A percentile compares a stretch with the other conserved stretches of the same genome.
Conservation (phyloP, 305 asterid species). For the Andrographis paniculata region DNA sequence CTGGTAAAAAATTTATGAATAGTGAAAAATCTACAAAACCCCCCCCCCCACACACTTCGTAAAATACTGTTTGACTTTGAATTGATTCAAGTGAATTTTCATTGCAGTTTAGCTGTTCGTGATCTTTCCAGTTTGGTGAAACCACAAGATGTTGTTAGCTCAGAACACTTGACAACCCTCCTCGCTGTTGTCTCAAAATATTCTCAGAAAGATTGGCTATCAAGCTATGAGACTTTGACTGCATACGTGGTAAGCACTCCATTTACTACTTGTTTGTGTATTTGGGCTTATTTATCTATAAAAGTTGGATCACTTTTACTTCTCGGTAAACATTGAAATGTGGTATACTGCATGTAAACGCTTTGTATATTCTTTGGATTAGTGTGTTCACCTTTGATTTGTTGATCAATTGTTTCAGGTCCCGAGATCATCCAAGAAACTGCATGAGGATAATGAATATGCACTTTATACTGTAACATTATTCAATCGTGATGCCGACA, state of each 20-base stretch:
- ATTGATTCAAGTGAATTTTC: constrained; percentile 19
- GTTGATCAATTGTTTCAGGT: constrained; percentile 54
- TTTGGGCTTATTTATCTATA: neutral
- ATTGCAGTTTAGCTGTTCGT: constrained; percentile 88
- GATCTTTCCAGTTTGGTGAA: constrained; percentile 94
- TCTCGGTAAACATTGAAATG: constrained; percentile 1
- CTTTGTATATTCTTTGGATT: constrained; percentile 6
- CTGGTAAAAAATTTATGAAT: too few species aligned
- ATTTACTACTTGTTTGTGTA: neutral
- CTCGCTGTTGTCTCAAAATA: constrained; percentile 78
- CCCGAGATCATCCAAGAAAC: constrained; percentile 95
- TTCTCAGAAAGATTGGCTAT: constrained; percentile 94
- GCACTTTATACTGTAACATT: constrained; percentile 80
- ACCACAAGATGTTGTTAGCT: constrained; percentile 63
- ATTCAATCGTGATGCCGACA: constrained; percentile 95
- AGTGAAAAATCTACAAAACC: too few species aligned
- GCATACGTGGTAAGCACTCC: constrained; percentile 61
- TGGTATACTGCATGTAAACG: neutral
- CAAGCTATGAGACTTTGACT: constrained; percentile 86
- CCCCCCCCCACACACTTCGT: too few species aligned
- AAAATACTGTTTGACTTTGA: neutral
- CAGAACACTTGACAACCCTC: constrained; percentile 86
- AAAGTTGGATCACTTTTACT: neutral
- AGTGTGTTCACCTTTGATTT: constrained; percentile 18
- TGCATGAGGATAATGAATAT: constrained; percentile 90